These are phyloP conservation scores for Peziza echinospora DNA, from an alignment of 495 filamentous ascomycete genomes.

Conservation along the genomic window DNA sequence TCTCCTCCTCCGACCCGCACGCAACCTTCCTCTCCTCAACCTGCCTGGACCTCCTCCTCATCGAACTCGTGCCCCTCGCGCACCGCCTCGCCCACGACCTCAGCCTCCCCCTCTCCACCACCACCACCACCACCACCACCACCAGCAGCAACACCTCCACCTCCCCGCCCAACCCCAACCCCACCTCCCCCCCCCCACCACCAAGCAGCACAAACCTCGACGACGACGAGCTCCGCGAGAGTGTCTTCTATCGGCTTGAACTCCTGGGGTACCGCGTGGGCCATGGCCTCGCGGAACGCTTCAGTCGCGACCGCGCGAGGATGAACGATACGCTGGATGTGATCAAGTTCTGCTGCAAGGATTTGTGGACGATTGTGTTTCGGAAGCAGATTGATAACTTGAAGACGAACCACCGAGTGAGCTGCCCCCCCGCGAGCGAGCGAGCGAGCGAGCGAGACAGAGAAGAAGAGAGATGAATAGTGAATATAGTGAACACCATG, in stretches of 20 bases:
- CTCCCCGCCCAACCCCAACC: slow-evolving; percentile 36
- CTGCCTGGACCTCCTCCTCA: slow-evolving; percentile 77
- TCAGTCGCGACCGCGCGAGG: slow-evolving; percentile 67
- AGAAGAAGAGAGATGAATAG: too few species aligned
- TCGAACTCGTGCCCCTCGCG: slow-evolving; percentile 89
- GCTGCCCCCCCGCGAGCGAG: too few species aligned
- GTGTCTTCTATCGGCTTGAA: slow-evolving; percentile 69
- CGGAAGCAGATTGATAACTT: slow-evolving; percentile 94
- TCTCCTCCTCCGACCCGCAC: slow-evolving; percentile 52
- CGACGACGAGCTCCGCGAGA: slow-evolving; percentile 60
- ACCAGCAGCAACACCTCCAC: slow-evolving; percentile 28
- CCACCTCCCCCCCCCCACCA: not conserved
- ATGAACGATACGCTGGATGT: slow-evolving; percentile 73
- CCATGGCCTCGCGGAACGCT: slow-evolving; percentile 77
- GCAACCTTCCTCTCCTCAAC: slow-evolving; percentile 59
- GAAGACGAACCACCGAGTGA: slow-evolving; percentile 93
- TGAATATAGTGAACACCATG: too few species aligned
- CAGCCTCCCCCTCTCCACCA: not conserved
- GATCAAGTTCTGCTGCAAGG: slow-evolving; percentile 97
- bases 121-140: slow-evolving; percentile 7
- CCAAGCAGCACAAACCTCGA: slow-evolving; percentile 13
- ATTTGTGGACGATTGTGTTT: slow-evolving; percentile 84
- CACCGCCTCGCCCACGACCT: slow-evolving; percentile 46
- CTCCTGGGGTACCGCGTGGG: slow-evolving; percentile 76
- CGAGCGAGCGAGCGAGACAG: too few species aligned